Evolutionary conservation across 495 filamentous ascomycete species (phyloP), one percentile per base, ranked within the genome.

Genomic region (Aspergillus indologenus): DNA sequence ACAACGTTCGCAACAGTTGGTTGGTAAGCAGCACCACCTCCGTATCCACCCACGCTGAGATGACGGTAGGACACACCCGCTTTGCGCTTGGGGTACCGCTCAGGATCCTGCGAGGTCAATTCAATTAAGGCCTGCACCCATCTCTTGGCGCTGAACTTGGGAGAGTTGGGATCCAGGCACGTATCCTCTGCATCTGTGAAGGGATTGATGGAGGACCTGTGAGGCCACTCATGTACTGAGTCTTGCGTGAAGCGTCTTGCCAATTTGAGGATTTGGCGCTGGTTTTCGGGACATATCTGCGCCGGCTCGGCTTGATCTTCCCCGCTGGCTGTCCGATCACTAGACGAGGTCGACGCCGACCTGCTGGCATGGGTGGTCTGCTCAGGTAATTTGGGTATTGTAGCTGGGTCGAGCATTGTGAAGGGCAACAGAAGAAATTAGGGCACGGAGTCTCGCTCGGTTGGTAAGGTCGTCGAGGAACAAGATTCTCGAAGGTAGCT

Each of bases 61-160:
- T 67, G 60, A 8, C 47, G 59, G 40, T 65, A 69, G 2, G 64
- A 58, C 5, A 69, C 59, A 24, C 67, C 64, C 15, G 65, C 63
- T 2, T 43, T 61, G n/a, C 65, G 62, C 23, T 57, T 54, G 9
- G 58, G 51, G 47, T 59, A 65, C 23, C 57, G 55, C 12, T 58
- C 54, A 6, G 60, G 54, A 31, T 81, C 74, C 20, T 77, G 73
- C 63, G 74, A 78, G 52, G 69, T 73, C 50, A 76, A 24, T 29
- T 45, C 23, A 15, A 58, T 17, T 3, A 58, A 15, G 9, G 44
- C 7, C 29, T 50, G 21, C 5, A 48, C 56, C 56, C 56, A 58
- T 19, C 19, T 29, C 23, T 22, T 44, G 3, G 56, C 12, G 34
- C 45, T 44, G 20, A 58, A 52, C 34, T 58, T 22, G 15, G 20